Conservation (phyloP, 371 early-diverging fungal genomes). For the Cokeromyces recurvatus region DNA sequence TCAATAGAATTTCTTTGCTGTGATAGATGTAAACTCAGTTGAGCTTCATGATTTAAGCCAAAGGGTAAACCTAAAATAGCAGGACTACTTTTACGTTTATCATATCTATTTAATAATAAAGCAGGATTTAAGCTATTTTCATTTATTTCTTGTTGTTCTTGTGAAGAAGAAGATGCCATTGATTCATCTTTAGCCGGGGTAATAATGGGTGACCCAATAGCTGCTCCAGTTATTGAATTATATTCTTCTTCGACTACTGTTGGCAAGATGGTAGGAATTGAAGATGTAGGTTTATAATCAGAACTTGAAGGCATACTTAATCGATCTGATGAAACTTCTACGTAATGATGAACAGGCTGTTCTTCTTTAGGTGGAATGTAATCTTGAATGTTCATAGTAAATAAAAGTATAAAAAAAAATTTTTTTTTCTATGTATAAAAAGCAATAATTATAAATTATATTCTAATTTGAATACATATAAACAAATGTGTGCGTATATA, state of each 20-base stretch:
- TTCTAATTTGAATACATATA: neutral
- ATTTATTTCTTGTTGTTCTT: neutral
- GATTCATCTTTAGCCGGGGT: constrained; percentile 7
- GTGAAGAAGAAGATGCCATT: neutral
- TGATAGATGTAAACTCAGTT: constrained; percentile 33
- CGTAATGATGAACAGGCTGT: constrained; percentile 5
- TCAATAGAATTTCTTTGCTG: constrained; percentile 49
- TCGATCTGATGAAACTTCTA: constrained; percentile 5
- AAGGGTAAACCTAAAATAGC: constrained; percentile 39
- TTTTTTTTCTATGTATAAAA: constrained; percentile 1
- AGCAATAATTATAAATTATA: neutral
- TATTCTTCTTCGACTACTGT: constrained; percentile 16
- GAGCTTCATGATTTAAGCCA: constrained; percentile 30
- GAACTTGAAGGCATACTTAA: constrained; percentile 6
- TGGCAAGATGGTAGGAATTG: constrained; percentile 18
- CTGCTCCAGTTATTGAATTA: neutral
- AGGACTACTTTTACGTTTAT: constrained; percentile 49
- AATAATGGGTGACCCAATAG: neutral
- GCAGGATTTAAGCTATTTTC: constrained; percentile 17
- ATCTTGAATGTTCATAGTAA: constrained; percentile 23
- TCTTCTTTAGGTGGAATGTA: constrained; percentile 14
- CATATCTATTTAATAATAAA: constrained; percentile 18
- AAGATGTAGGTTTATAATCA: constrained; percentile 5
- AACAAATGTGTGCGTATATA: too few relatives aligned
- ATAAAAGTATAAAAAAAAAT: neutral